Conservation (phyloP, 164 flowering plant species). For the Umbilicus rupestris region DNA sequence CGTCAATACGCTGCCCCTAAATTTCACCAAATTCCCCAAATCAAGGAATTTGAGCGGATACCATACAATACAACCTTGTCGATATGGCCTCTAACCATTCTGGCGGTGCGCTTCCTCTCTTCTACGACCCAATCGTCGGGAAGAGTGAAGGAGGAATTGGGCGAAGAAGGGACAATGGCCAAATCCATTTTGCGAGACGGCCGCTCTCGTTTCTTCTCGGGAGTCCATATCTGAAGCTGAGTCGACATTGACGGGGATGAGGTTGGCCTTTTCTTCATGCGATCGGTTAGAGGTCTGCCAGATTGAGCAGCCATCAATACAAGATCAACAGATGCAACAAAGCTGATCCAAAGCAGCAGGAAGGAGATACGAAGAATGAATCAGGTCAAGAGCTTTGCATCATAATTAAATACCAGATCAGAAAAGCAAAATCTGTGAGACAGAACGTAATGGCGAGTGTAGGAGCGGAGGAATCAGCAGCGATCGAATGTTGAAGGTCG, state of each 20-base stretch:
- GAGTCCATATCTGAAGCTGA: not conserved
- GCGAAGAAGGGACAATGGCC: not conserved
- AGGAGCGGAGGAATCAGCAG: no score
- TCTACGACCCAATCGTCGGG: slow-evolving; percentile 2
- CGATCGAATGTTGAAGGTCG: no score
- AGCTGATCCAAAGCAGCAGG: no score
- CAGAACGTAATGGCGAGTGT: no score
- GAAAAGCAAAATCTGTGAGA: no score
- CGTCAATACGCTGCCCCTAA: not conserved
- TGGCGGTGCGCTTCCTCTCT: not conserved
- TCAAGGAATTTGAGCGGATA: not conserved
- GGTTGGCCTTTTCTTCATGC: not conserved
- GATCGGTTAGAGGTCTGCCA: no score
- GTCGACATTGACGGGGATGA: not conserved
- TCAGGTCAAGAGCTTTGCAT: no score
- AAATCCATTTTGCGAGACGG: not conserved
- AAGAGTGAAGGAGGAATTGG: not conserved
- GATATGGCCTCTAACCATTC: not conserved
- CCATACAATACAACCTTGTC: not conserved
- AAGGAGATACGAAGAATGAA: no score
- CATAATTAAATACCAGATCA: no score
- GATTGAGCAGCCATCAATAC: no score
- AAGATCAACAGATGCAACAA: no score
- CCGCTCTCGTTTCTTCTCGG: not conserved
- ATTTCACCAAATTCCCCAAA: not conserved